These are phyloP conservation scores for Fraxinus platypoda DNA, from an alignment of 305 asterid genomes.

Conservation along the genomic window DNA sequence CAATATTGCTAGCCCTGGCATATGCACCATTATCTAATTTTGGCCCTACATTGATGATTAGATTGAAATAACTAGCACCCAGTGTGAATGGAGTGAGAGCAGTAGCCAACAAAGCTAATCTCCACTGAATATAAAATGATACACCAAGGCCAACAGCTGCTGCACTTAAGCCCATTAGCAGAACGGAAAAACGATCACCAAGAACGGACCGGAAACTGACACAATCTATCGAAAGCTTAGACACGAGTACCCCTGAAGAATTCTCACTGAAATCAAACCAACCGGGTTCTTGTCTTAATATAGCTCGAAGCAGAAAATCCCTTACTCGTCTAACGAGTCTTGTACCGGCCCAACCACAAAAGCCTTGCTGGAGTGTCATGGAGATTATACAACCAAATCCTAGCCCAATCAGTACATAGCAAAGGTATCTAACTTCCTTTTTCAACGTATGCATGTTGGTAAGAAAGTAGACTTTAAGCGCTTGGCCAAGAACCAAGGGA, in stretches of 20 bases:
- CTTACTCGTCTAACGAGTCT: slow-evolving; percentile 66
- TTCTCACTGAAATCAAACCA: slow-evolving; percentile 81
- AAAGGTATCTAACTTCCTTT: slow-evolving; percentile 56
- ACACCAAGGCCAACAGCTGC: slow-evolving; percentile 76
- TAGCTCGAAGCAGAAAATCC: slow-evolving; percentile 51
- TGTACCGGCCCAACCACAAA: slow-evolving; percentile 85
- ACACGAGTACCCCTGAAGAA: slow-evolving; percentile 65
- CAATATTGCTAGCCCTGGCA: slow-evolving; percentile 68
- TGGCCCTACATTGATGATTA: slow-evolving; percentile 75
- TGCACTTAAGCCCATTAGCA: slow-evolving; percentile 73
- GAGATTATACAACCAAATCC: slow-evolving; percentile 67
- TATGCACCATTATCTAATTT: slow-evolving; percentile 63
- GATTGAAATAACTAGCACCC: slow-evolving; percentile 78
- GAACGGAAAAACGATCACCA: slow-evolving; percentile 69
- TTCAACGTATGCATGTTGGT: slow-evolving; percentile 35
- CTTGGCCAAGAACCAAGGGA: slow-evolving; percentile 71
- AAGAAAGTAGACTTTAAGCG: slow-evolving; percentile 59
- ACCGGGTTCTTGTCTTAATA: slow-evolving; percentile 74
- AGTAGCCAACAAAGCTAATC: slow-evolving; percentile 59
- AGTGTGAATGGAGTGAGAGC: slow-evolving; percentile 75
- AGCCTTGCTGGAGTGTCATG: slow-evolving; percentile 81
- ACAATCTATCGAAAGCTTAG: slow-evolving; percentile 63
- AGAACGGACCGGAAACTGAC: slow-evolving; percentile 61
- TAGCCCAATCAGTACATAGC: slow-evolving; percentile 61
- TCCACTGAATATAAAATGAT: slow-evolving; percentile 64